Conservation (phyloP, 2,329 filamentous ascomycete genomes). For the Curvularia sp. region DNA sequence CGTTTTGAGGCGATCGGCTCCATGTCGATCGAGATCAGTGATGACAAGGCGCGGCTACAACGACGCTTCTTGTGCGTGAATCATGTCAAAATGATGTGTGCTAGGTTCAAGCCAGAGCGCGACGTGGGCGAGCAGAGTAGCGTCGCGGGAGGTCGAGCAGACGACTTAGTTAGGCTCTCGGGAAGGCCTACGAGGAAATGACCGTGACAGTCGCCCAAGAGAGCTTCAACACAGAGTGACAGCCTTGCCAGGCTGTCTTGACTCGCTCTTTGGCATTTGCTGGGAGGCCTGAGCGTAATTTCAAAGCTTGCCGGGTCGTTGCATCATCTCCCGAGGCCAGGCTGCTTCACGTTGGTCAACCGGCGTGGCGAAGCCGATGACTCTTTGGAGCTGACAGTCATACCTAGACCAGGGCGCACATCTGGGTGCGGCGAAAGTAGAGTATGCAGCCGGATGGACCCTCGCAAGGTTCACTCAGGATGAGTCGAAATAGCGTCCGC, state of each 20-base stretch:
- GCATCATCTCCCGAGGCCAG: not conserved
- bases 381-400: constrained; percentile 11
- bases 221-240: not conserved
- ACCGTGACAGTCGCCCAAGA: not conserved
- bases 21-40: not conserved
- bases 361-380: constrained; percentile 8
- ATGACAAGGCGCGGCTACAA: not conserved
- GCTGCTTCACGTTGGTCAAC: not conserved
- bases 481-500: constrained; percentile 34
- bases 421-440: not conserved
- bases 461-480: constrained; percentile 26
- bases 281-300: constrained; percentile 3
- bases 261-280: constrained; percentile 7
- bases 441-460: not conserved
- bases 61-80: not conserved
- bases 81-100: not conserved
- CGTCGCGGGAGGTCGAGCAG: not conserved
- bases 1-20: not conserved
- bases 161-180: not conserved
- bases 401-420: not conserved
- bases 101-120: not conserved
- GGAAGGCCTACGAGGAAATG: constrained; percentile 12
- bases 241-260: not conserved
- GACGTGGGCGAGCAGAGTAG: not conserved
- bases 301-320: not conserved